These are phyloP conservation scores for Periglandula ipomoeae DNA, from an alignment of 2,329 filamentous ascomycete genomes.

Conservation along the genomic window DNA sequence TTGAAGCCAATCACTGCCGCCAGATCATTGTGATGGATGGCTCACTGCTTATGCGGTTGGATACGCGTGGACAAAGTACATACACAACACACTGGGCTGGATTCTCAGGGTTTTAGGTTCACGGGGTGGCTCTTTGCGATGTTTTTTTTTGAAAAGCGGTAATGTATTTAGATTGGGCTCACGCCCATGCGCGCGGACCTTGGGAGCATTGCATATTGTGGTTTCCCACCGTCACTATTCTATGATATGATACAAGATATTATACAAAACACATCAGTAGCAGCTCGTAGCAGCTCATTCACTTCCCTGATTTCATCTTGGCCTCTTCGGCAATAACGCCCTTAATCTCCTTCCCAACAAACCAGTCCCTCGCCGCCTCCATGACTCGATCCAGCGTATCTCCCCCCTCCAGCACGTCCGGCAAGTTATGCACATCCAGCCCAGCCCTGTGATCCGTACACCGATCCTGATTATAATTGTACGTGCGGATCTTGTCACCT, in stretches of 20 bases:
- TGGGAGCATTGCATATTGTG: background rate
- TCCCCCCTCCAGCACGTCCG: slow-evolving; percentile 68
- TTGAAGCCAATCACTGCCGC: no score
- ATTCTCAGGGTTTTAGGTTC: background rate
- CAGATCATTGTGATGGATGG: no score
- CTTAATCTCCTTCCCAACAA: slow-evolving; percentile 66
- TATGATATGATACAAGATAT: background rate
- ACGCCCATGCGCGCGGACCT: background rate
- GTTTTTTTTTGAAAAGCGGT: background rate
- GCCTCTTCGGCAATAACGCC: slow-evolving; percentile 55
- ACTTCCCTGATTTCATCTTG: background rate
- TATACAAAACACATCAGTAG: background rate
- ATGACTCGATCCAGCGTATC: slow-evolving; percentile 66
- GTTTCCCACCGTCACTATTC: background rate
- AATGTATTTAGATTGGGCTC: background rate
- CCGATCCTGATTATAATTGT: slow-evolving; percentile 67
- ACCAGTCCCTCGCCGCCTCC: slow-evolving; percentile 68
- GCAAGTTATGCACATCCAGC: slow-evolving; percentile 68
- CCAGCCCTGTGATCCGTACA: slow-evolving; percentile 86
- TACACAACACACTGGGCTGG: background rate
- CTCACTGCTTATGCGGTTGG: background rate
- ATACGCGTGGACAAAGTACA: background rate
- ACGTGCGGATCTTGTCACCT: slow-evolving; percentile 89
- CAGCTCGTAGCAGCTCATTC: background rate
- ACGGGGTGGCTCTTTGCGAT: background rate